Base-by-base conservation (phyloP, 768 basidiomycete species). In the Boletus rubropictus region DNA sequence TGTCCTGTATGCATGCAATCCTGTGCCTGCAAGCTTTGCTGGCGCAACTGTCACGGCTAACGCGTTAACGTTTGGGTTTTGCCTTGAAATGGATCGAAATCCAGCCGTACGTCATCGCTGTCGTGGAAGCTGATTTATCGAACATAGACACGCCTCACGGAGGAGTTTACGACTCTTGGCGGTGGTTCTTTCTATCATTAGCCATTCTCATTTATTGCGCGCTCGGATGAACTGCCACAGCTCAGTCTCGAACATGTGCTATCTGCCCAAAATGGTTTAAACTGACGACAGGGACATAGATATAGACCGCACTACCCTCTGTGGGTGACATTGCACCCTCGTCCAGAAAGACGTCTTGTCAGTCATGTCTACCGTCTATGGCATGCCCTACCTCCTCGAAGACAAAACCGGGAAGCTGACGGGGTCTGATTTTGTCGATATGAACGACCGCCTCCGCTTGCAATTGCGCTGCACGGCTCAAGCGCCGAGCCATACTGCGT, bases 351-450 rank as follows among this genome's bases (percentile, higher is more conserved):
- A 17, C 37, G 35, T 31, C 45, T 17, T 12, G 28, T 36, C 50
- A 55, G 31, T 37, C 53, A 63, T 60, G 61, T 50, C 58, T 33
- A 71, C 74, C 12, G 70, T 67, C 46, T 80, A 77, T 50, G 78
- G 77, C 46, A 67, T 83, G 56, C 78, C 81, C 32, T 77, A 69
- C 63, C 75, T 84, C 55, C 77, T 87, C 47, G 80, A 83, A 58
- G 84, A 86, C 67, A 76, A 68, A 46, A 76, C 75, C 6, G 82
- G 82, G 4, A 64, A 57, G 29, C 63, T 81, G 31, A 66, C 68
- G 11, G 79, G 75, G 29, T 76, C 81, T 4, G 75, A 80, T 17
- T 86, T 81, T 57, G 59, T 74, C 40, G 85, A 86, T 64, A 69
- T 84, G 52, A 70, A 85, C 61, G 79, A 78, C 39, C 80, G 84